Percentiles rank a stretch among this genome's conserved stretches.
These are phyloP conservation scores for Borealophlyctis nickersoniae DNA, from an alignment of 192 early-diverging fungal species.

Conservation along the genomic window DNA sequence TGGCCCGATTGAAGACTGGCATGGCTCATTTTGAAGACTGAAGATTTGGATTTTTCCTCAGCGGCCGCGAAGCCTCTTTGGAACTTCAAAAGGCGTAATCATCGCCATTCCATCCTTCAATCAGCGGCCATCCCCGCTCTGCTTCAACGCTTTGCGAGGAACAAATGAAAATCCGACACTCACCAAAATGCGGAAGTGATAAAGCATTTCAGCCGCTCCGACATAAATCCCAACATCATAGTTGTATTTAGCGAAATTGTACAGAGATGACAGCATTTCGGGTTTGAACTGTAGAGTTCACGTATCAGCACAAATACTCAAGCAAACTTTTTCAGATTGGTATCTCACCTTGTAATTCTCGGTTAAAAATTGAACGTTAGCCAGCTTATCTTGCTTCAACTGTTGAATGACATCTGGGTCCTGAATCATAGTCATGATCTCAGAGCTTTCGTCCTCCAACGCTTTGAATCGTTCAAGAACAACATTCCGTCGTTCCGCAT, in stretches of 20 bases:
- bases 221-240: constrained; percentile 91
- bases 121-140: neutral
- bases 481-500: constrained; percentile 70
- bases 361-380: constrained; percentile 83
- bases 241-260: constrained; percentile 86
- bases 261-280: constrained; percentile 84
- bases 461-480: constrained; percentile 73
- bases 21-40: no score
- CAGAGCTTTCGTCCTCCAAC: constrained; percentile 70
- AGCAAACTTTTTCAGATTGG: no score
- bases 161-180: constrained; percentile 25
- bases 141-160: constrained; percentile 5
- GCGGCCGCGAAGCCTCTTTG: no score
- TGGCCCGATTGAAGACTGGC: no score
- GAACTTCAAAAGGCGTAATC: no score
- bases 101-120: neutral
- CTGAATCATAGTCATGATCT: constrained; percentile 85
- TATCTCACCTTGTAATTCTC: constrained; percentile 82
- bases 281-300: constrained; percentile 65
- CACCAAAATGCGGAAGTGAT: constrained; percentile 92
- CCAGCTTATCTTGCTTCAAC: constrained; percentile 91
- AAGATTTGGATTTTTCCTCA: no score
- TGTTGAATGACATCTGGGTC: constrained; percentile 85
- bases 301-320: no score
- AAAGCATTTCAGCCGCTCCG: constrained; percentile 88